Base-by-base conservation (phyloP, 345 rosid species). In the Iberis pinnata region DNA sequence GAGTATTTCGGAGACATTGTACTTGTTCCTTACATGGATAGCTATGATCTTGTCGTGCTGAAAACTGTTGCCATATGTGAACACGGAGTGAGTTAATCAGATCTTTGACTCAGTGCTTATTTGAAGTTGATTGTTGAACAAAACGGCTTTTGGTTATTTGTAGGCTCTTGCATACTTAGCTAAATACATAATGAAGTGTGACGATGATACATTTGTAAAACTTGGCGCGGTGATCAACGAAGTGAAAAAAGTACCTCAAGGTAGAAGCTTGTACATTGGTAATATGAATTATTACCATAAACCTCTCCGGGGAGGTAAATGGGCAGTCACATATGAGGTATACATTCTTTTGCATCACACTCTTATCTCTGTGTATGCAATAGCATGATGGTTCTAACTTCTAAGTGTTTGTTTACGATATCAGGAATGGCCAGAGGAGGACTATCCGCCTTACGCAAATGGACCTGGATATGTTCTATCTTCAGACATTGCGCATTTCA, bases 341-440 rank as follows among this genome's bases (percentile, higher is more conserved):
- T n/a, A 49, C 8, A 31, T 24, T 63, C 16, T 14, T 63, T 17
- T 62, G 9, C 58, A 42, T 10, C 43, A 26, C 19, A 50, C 55
- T 29, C 60, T 47, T 6, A 43, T 49, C 27, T 55, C 15, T 56
- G 11, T 38, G n/a, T 49, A 42, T 19, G 32, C 25, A 16, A 18
- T 45, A 40, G 10, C 42, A n/a, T 18, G 19, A 18, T n/a, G n/a
- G n/a, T n/a, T n/a, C n/a, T n/a, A n/a, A n/a, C n/a, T n/a, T n/a
- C n/a, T n/a, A n/a, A n/a, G n/a, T n/a, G n/a, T n/a, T n/a, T n/a
- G n/a, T n/a, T n/a, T n/a, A n/a, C n/a, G n/a, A 10, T 66, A 67
- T 42, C 72, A 90, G 96, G 98, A 90, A 59, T 90, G 98, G 96
- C 87, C 90, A n/a, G 94, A 82, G 75, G 96, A 86, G 78, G 97